Conservation (phyloP, 1,284 basidiomycete genomes). For the Ganoderma sp. region DNA sequence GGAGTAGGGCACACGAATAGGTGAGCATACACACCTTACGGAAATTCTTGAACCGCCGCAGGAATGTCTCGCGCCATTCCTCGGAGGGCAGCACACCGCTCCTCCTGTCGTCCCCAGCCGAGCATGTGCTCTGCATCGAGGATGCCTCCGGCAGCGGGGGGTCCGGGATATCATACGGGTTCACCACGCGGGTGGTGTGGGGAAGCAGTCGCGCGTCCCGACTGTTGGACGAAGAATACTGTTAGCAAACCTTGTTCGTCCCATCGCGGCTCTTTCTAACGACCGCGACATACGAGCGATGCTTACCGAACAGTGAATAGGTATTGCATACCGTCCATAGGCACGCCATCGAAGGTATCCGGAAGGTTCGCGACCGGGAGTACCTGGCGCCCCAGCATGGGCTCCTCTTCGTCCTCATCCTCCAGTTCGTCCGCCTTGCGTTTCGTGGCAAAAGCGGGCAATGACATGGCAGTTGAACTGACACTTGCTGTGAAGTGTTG, state of each 20-base stretch:
- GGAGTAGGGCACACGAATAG: not conserved
- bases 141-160: conserved; percentile 10
- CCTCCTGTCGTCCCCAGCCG: conserved; percentile 27
- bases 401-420: conserved; percentile 40
- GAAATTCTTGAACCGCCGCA: conserved; percentile 66
- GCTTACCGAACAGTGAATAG: conserved; percentile 78
- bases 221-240: conserved; percentile 44
- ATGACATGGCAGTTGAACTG: conserved; percentile 1
- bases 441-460: conserved; percentile 7
- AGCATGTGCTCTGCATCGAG: conserved; percentile 18
- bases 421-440: conserved; percentile 30
- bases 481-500: not conserved
- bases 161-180: conserved; percentile 62
- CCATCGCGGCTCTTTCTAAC: not conserved
- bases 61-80: conserved; percentile 66
- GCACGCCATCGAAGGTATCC: conserved; percentile 64
- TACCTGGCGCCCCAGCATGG: conserved; percentile 53
- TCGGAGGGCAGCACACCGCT: conserved; percentile 59
- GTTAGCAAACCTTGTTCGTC: not conserved
- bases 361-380: conserved; percentile 79
- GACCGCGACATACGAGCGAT: not conserved
- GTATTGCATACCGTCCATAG: conserved; percentile 79
- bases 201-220: conserved; percentile 71
- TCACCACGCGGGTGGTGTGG: conserved; percentile 61
- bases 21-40: conserved; percentile 53